A percentile compares a stretch with the other conserved stretches of the same genome.
Conservation (phyloP, 345 rosid species). For the Hibiscus syriacus region DNA sequence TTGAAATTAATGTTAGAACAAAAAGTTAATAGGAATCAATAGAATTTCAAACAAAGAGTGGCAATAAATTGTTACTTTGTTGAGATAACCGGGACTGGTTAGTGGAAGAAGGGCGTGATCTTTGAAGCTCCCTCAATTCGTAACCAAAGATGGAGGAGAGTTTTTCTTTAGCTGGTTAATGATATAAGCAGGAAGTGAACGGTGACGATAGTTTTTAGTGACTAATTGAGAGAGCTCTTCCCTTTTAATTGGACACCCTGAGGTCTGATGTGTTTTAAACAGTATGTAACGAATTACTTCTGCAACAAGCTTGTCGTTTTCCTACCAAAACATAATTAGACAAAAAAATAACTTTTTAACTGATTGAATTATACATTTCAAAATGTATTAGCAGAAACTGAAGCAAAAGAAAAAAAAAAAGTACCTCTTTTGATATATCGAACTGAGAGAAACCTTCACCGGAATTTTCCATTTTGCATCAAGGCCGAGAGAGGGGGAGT, state of each 20-base stretch:
- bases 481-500: background rate
- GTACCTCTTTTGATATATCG: slow-evolving; percentile 64
- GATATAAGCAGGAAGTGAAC: slow-evolving; percentile 50
- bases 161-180: slow-evolving; percentile 67
- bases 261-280: slow-evolving; percentile 68
- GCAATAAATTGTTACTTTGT: slow-evolving; percentile 29
- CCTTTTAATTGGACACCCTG: slow-evolving; percentile 79
- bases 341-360: background rate
- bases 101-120: slow-evolving; percentile 46
- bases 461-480: slow-evolving; percentile 41
- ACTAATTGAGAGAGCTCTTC: slow-evolving; percentile 85
- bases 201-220: slow-evolving; percentile 64
- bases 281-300: slow-evolving; percentile 77
- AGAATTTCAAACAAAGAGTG: background rate
- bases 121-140: slow-evolving; percentile 74
- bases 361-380: background rate
- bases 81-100: slow-evolving; percentile 50
- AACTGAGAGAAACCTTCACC: slow-evolving; percentile 46
- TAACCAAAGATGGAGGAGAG: slow-evolving; percentile 62
- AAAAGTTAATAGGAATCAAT: background rate
- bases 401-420: background rate
- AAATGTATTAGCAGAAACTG: background rate
- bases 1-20: slow-evolving; percentile 7
- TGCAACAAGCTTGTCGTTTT: slow-evolving; percentile 83
- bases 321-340: slow-evolving; percentile 25